A percentile compares a stretch with the other conserved stretches of the same genome.
Conservation (phyloP, 768 basidiomycete species). For the Kwoniella shandongensis region DNA sequence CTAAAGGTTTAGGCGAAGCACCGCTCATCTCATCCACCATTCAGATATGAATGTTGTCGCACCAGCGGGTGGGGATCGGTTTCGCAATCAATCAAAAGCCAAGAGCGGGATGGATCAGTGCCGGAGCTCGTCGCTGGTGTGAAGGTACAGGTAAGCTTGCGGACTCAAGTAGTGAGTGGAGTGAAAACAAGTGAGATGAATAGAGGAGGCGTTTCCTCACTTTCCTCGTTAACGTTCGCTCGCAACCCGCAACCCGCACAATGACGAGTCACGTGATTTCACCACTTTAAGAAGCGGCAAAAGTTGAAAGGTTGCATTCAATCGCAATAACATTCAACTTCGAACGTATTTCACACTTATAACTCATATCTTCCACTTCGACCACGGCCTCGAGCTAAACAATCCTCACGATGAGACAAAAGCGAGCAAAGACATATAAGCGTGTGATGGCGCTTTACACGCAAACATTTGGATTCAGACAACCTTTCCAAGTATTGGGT, state of each 20-base stretch:
- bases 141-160: no score
- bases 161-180: no score
- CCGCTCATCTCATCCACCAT: slow-evolving; percentile 16
- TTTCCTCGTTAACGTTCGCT: not conserved
- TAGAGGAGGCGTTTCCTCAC: no score
- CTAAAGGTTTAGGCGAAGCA: slow-evolving; percentile 3
- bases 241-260: not conserved
- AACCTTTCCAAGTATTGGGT: slow-evolving; percentile 93
- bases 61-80: no score
- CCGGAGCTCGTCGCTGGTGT: no score
- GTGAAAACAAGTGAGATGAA: no score
- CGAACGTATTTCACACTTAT: not conserved
- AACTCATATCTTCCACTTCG: not conserved
- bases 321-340: not conserved
- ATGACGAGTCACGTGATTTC: slow-evolving; percentile 20
- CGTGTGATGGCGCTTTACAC: slow-evolving; percentile 91
- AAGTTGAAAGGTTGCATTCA: slow-evolving; percentile 17
- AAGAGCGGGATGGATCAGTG: no score
- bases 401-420: slow-evolving; percentile 73
- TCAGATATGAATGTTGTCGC: no score
- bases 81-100: no score
- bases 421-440: slow-evolving; percentile 88
- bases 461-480: slow-evolving; percentile 81
- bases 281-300: slow-evolving; percentile 8
- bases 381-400: not conserved